These are phyloP conservation scores for Penicilliopsis zonata DNA, from an alignment of 495 filamentous ascomycete species.

Conservation along the genomic window DNA sequence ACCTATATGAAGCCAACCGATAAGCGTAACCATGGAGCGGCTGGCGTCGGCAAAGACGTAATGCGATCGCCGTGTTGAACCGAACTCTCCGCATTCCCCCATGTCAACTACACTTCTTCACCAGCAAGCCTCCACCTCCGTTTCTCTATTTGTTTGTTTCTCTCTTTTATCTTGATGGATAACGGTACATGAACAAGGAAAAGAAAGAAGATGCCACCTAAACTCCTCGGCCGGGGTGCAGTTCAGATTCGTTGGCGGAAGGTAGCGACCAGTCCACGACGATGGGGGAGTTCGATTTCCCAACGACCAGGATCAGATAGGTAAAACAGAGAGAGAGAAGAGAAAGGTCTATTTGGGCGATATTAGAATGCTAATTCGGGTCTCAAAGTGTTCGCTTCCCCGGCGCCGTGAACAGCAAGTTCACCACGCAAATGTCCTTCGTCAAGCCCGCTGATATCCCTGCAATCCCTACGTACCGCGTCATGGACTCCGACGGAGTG, in stretches of 20 bases:
- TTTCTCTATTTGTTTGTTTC: too few species aligned
- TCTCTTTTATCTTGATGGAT: too few species aligned
- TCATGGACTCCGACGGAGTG: conserved; percentile 71
- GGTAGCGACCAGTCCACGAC: conserved; percentile 2
- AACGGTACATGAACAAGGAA: too few species aligned
- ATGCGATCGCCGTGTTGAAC: too few species aligned
- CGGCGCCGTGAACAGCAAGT: conserved; percentile 88
- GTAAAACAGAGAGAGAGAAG: too few species aligned
- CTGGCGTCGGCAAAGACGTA: too few species aligned
- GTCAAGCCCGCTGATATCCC: conserved; percentile 50
- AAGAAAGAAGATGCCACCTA: conserved; percentile 13
- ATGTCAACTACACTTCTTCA: too few species aligned
- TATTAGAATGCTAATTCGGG: conserved; percentile 4
- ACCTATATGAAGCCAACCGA: too few species aligned
- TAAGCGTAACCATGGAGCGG: too few species aligned
- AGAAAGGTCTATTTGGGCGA: too few species aligned
- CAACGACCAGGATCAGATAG: conserved; percentile 60
- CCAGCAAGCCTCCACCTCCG: too few species aligned
- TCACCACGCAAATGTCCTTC: conserved; percentile 69
- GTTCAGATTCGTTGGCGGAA: conserved; percentile 1
- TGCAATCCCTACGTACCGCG: conserved; percentile 76
- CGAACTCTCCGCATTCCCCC: too few species aligned
- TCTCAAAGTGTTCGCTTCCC: conserved; percentile 67
- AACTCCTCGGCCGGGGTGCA: conserved; percentile 6
- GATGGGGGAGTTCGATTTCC: conserved; percentile 48